phyloP scores from a whole-genome alignment of 2,329 filamentous ascomycete genomes.

The Hansfordia pulvinata region DNA sequence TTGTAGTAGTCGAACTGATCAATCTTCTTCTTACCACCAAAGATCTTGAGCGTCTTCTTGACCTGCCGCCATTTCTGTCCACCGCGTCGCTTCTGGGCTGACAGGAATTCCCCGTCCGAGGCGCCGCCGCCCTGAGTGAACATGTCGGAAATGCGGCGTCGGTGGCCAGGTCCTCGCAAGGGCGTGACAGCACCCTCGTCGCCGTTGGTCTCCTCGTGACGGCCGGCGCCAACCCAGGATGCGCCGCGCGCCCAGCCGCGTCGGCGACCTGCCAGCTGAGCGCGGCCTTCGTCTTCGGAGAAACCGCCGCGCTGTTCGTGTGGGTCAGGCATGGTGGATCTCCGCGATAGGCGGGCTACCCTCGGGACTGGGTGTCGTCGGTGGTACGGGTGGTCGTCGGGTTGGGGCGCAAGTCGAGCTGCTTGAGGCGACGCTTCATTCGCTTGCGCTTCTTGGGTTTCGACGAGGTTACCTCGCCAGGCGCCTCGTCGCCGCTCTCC shows the following conservation, averaged over 20 bases:
- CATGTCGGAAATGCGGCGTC: slow-evolving; percentile 50
- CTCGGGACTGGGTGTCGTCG: slow-evolving; percentile 24
- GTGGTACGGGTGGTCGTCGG: slow-evolving; percentile 48
- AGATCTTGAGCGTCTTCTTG: slow-evolving; percentile 71
- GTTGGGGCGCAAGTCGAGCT: slow-evolving; percentile 43
- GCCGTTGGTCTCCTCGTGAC: slow-evolving; percentile 31
- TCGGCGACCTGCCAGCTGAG: slow-evolving; percentile 38
- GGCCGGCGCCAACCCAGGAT: slow-evolving; percentile 39
- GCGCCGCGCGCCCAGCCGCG: slow-evolving; percentile 44
- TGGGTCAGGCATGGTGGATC: slow-evolving; percentile 51
- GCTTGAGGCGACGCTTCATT: slow-evolving; percentile 39
- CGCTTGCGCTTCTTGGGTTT: slow-evolving; percentile 52
- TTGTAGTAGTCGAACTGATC: slow-evolving; percentile 89
- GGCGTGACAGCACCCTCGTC: slow-evolving; percentile 39
- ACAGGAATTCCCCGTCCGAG: slow-evolving; percentile 47
- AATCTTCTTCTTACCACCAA: slow-evolving; percentile 64
- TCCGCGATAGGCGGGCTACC: slow-evolving; percentile 43
- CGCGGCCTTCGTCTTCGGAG: slow-evolving; percentile 64
- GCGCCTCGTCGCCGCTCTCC: slow-evolving; percentile 71
- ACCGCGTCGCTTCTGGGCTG: slow-evolving; percentile 35
- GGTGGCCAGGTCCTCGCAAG: slow-evolving; percentile 44
- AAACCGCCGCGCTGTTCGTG: slow-evolving; percentile 47
- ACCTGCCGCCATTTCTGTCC: slow-evolving; percentile 86
- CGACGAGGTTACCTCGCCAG: slow-evolving; percentile 23
- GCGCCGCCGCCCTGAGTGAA: slow-evolving; percentile 41